Conservation (phyloP, 2,329 filamentous ascomycete genomes). For the Fusarium praegraminearum region DNA sequence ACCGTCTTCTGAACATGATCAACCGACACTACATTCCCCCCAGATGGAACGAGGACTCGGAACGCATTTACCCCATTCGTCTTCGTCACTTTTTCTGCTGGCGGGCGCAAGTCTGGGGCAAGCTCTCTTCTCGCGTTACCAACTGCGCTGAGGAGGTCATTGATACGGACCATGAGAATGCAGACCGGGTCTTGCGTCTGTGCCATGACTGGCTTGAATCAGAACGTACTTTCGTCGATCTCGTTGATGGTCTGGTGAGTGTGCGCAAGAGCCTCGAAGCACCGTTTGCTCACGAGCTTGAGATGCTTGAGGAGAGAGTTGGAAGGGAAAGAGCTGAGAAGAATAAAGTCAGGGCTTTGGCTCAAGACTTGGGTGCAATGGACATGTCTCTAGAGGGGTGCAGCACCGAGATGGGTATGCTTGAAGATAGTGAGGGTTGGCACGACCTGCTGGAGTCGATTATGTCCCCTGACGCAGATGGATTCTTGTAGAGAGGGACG, state of each 20-base stretch:
- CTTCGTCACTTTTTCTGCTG: background rate
- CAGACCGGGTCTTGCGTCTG: rapidly evolving
- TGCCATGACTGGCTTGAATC: rapidly evolving
- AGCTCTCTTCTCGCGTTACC: background rate
- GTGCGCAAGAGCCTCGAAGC: background rate
- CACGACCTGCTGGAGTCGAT: too few relatives aligned
- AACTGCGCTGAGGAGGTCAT: background rate
- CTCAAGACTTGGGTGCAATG: too few relatives aligned
- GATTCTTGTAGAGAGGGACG: too few relatives aligned
- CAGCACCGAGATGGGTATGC: too few relatives aligned
- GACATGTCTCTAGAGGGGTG: too few relatives aligned
- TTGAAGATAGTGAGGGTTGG: too few relatives aligned
- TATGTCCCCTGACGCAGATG: too few relatives aligned
- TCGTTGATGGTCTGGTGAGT: too few relatives aligned
- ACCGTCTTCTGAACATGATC: background rate
- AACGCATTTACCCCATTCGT: background rate
- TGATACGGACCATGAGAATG: background rate
- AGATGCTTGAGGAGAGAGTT: background rate
- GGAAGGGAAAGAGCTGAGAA: too few relatives aligned
- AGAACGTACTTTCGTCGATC: too few relatives aligned
- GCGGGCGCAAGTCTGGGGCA: background rate
- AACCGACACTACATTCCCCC: background rate
- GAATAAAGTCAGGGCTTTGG: too few relatives aligned
- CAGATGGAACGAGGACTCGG: too few relatives aligned
- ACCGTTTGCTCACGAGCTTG: background rate